Percentiles rank a stretch among this genome's conserved stretches.
phyloP scores from a whole-genome alignment of 2,329 filamentous ascomycete species.

The Verticillium alfalfae region DNA sequence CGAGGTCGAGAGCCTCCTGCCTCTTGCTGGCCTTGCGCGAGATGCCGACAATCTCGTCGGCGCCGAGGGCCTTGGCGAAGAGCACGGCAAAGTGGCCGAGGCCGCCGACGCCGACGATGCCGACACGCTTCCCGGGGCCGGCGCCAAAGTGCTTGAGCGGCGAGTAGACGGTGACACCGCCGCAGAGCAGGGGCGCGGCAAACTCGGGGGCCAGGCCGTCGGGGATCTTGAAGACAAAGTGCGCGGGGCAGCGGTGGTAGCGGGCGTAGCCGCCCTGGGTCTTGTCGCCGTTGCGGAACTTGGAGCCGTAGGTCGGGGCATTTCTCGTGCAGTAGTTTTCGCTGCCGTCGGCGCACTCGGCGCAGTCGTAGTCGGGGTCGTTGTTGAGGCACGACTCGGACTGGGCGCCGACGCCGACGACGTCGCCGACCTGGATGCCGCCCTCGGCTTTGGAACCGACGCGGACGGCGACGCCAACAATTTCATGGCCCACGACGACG shows the following conservation, averaged over 20 bases:
- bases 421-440: slow-evolving; percentile 51
- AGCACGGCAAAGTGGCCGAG: slow-evolving; percentile 18
- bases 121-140: slow-evolving; percentile 21
- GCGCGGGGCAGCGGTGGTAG: slow-evolving; percentile 35
- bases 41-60: slow-evolving; percentile 5
- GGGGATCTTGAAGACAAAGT: slow-evolving; percentile 32
- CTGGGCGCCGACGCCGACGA: slow-evolving; percentile 66
- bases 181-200: slow-evolving; percentile 8
- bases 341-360: slow-evolving; percentile 59
- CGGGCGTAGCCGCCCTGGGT: slow-evolving; percentile 57
- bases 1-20: slow-evolving; percentile 10
- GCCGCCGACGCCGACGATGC: slow-evolving; percentile 16
- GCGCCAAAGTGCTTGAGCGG: slow-evolving; percentile 14
- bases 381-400: slow-evolving; percentile 51
- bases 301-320: slow-evolving; percentile 54
- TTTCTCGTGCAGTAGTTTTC: slow-evolving; percentile 64
- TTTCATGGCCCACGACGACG: slow-evolving; percentile 35
- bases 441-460: slow-evolving; percentile 60
- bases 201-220: background rate
- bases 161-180: slow-evolving; percentile 17
- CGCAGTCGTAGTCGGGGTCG: slow-evolving; percentile 36
- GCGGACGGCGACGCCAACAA: slow-evolving; percentile 62
- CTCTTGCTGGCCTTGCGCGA: background rate
- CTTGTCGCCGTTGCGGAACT: slow-evolving; percentile 56
- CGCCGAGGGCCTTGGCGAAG: slow-evolving; percentile 1